Conservation (phyloP, 2,329 filamentous ascomycete genomes). For the Colletotrichum magnum region DNA sequence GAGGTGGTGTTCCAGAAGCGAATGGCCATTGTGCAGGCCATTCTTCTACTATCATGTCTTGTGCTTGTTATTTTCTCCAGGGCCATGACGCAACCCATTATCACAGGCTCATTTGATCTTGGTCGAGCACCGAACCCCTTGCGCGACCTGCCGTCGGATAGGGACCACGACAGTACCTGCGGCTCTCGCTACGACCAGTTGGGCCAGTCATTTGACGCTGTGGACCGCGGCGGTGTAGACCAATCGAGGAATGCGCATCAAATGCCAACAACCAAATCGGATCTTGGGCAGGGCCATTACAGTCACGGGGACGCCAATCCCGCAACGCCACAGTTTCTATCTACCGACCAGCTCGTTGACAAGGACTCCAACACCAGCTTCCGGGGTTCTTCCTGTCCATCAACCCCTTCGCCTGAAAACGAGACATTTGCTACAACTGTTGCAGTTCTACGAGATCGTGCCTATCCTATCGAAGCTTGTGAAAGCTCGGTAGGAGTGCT, state of each 20-base stretch:
- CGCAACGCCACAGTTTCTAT: not conserved
- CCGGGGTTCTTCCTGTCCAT: not conserved
- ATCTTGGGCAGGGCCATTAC: slow-evolving; percentile 1
- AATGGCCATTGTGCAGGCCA: slow-evolving; percentile 92
- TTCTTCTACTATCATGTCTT: slow-evolving; percentile 88
- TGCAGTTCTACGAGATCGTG: not conserved
- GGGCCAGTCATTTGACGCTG: slow-evolving; percentile 1
- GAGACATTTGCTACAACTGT: not conserved
- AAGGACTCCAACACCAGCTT: slow-evolving; percentile 9
- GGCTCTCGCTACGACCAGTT: slow-evolving; percentile 23
- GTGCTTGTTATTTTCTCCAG: slow-evolving; percentile 85
- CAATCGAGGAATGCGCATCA: not conserved
- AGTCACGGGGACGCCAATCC: not conserved
- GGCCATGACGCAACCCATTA: slow-evolving; percentile 36
- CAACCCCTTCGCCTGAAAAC: not conserved
- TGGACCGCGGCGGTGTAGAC: not conserved
- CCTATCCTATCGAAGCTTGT: not conserved
- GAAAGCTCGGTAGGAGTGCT: not conserved
- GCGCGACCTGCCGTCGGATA: slow-evolving; percentile 2
- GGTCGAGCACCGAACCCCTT: slow-evolving; percentile 16
- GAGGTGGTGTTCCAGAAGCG: slow-evolving; percentile 90
- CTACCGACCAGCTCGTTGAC: not conserved
- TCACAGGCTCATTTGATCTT: slow-evolving; percentile 26
- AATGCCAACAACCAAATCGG: slow-evolving; percentile 25
- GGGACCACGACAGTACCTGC: not conserved